Conservation (phyloP, 441 rosid species). For the Iberis amara region DNA sequence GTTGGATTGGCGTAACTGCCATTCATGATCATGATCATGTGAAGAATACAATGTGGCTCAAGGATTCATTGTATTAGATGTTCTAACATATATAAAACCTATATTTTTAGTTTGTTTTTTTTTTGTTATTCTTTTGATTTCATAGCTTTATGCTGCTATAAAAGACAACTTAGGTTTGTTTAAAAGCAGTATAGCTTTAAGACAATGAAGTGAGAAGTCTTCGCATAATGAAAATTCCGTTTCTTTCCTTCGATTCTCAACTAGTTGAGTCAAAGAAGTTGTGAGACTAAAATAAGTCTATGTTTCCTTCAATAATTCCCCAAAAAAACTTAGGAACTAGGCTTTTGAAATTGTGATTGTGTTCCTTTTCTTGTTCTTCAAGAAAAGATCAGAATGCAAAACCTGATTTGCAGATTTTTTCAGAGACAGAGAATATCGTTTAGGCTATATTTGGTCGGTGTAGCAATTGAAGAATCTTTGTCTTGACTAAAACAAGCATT, state of each 20-base stretch:
- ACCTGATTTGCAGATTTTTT: slow-evolving; percentile 26
- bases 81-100: too few species aligned
- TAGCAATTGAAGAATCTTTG: slow-evolving; percentile 11
- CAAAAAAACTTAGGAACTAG: neutral
- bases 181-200: too few species aligned
- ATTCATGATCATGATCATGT: too few species aligned
- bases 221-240: too few species aligned
- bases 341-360: slow-evolving; percentile 10
- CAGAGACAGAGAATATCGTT: slow-evolving; percentile 29
- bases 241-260: slow-evolving; percentile 25
- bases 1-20: too few species aligned
- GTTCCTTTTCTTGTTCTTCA: neutral
- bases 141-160: too few species aligned
- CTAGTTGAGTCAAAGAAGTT: slow-evolving; percentile 23
- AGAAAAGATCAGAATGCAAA: slow-evolving; percentile 6
- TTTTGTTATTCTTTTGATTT: too few species aligned
- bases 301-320: slow-evolving; percentile 25
- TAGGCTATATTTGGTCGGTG: slow-evolving; percentile 22
- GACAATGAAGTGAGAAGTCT: too few species aligned
- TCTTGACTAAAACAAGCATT: slow-evolving; percentile 6
- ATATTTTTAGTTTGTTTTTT: too few species aligned
- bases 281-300: slow-evolving; percentile 28
- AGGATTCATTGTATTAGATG: too few species aligned
- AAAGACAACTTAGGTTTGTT: too few species aligned
- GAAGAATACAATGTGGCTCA: too few species aligned